Percentiles rank a stretch among this genome's conserved stretches.
These are phyloP conservation scores for Taphrina communis DNA, from an alignment of 1,139 yeast genomes.

Conservation along the genomic window DNA sequence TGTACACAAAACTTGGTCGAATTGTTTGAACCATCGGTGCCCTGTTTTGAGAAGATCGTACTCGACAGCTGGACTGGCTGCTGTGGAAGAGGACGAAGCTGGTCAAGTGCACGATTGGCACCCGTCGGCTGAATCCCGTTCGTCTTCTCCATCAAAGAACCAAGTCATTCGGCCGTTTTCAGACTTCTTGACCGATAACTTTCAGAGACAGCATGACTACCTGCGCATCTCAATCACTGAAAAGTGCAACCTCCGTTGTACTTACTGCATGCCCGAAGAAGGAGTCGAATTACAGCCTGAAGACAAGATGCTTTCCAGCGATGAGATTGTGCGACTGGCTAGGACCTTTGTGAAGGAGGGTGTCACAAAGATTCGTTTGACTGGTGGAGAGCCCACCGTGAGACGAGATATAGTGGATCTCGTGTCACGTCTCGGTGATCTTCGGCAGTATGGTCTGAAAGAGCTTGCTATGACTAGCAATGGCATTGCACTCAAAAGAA, in stretches of 20 bases:
- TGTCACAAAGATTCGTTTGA: conserved; percentile 58
- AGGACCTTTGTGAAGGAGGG: conserved; percentile 57
- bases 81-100: neutral
- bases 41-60: neutral
- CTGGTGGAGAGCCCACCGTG: conserved; percentile 64
- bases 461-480: conserved; percentile 60
- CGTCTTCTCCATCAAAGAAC: neutral
- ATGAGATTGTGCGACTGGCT: conserved; percentile 57
- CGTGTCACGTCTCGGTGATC: conserved; percentile 52
- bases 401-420: conserved; percentile 58
- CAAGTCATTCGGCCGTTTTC: conserved; percentile 50
- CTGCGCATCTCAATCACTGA: conserved; percentile 60
- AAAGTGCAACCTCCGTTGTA: conserved; percentile 59
- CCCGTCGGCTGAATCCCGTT: neutral
- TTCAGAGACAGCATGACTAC: conserved; percentile 57
- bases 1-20: neutral
- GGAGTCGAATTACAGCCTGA: conserved; percentile 58
- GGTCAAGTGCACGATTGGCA: neutral
- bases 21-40: neutral
- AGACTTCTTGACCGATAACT: conserved; percentile 56
- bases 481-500: conserved; percentile 59
- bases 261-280: conserved; percentile 64
- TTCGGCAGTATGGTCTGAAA: conserved; percentile 53
- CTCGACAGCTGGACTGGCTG: neutral
- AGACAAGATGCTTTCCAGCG: conserved; percentile 54